Percentiles rank a stretch among this genome's conserved stretches.
These are phyloP conservation scores for Ganoderma resinaceum DNA, from an alignment of 1,284 basidiomycete species.

Conservation along the genomic window DNA sequence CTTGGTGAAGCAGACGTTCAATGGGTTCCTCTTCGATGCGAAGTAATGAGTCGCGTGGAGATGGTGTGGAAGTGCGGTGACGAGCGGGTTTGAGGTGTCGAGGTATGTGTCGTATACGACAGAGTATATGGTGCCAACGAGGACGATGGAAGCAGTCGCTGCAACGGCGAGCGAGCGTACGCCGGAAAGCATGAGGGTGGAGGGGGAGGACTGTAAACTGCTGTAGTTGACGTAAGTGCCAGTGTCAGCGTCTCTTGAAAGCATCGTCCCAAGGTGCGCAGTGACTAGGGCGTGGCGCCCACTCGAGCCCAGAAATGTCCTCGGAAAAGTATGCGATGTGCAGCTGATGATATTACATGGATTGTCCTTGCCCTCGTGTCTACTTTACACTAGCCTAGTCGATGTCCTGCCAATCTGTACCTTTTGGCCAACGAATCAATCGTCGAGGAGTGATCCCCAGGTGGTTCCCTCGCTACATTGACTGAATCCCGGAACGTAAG, in stretches of 20 bases:
- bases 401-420: neutral
- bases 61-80: constrained; percentile 73
- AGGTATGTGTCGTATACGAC: constrained; percentile 61
- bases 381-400: constrained; percentile 20
- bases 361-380: constrained; percentile 21
- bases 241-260: neutral
- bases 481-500: neutral
- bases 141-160: constrained; percentile 44
- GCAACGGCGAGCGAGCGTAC: constrained; percentile 27
- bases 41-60: constrained; percentile 76
- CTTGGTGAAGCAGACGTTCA: constrained; percentile 93
- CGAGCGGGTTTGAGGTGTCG: constrained; percentile 74
- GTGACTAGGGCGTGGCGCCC: neutral
- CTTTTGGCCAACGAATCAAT: neutral
- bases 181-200: constrained; percentile 25
- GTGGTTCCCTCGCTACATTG: neutral
- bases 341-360: constrained; percentile 20
- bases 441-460: neutral
- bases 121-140: constrained; percentile 61
- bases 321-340: neutral
- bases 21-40: constrained; percentile 81
- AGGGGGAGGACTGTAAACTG: neutral
- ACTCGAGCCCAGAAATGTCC: neutral
- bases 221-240: neutral
- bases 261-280: too few species aligned